Conservation (phyloP, 805 yeast genomes). For the Peterozyma xylosa region DNA sequence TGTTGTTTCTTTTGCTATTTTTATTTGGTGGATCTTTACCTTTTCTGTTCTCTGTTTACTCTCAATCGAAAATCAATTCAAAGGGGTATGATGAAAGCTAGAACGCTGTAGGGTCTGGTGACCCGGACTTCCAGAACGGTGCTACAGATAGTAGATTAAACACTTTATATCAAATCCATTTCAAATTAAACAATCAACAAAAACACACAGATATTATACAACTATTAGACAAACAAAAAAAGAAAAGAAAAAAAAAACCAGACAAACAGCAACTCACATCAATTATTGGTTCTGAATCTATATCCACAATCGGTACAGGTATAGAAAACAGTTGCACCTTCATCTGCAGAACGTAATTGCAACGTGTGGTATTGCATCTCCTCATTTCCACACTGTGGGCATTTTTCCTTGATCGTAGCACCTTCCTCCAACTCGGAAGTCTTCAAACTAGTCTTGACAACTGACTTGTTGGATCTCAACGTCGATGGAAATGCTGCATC, state of each 20-base stretch:
- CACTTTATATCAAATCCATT: neutral
- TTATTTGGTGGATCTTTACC: too few species aligned
- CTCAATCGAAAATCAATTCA: too few species aligned
- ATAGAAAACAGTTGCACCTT: conserved; percentile 98
- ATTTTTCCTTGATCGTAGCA: conserved; percentile 93
- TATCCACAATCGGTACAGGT: conserved; percentile 92
- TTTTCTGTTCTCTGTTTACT: too few species aligned
- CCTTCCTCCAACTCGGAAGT: conserved; percentile 84
- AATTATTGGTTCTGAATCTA: conserved; percentile 91
- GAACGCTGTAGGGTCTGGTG: too few species aligned
- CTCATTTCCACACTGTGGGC: conserved; percentile 98
- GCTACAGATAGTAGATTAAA: neutral
- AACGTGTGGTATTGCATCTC: conserved; percentile 97
- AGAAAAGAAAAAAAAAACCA: neutral
- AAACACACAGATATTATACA: neutral
- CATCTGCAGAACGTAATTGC: conserved; percentile 97
- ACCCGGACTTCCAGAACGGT: too few species aligned
- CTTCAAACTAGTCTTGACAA: conserved; percentile 79
- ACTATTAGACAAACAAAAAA: neutral
- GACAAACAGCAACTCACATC: conserved; percentile 3
- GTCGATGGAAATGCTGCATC: conserved; percentile 93
- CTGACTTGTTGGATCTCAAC: conserved; percentile 72
- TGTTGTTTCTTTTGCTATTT: neutral
- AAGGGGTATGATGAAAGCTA: too few species aligned
- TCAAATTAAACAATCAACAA: neutral